Evolutionary conservation across 1,284 basidiomycete genomes (phyloP).

Genomic region (Rhodotorula mucilaginosa): DNA sequence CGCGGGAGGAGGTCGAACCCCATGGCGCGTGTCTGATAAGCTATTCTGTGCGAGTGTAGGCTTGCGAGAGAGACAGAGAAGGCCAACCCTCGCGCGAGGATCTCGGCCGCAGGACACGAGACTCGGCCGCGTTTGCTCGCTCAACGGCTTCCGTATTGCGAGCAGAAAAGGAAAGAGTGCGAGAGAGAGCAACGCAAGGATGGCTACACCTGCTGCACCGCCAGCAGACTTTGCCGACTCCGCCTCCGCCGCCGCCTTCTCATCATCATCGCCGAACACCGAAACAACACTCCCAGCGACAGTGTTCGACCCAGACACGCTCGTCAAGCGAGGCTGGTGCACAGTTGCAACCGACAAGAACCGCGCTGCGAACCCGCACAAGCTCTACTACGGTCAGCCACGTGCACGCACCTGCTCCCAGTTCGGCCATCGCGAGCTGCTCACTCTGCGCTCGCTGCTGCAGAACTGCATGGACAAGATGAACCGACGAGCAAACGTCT

Average conservation of each 20-base stretch:
- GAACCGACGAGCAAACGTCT: conserved; percentile 17
- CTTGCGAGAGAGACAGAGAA: not conserved
- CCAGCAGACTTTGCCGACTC: too few relatives aligned
- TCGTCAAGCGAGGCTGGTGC: conserved; percentile 19
- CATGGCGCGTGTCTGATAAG: not conserved
- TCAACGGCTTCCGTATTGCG: not conserved
- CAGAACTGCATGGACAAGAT: conserved; percentile 40
- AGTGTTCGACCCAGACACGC: conserved; percentile 6
- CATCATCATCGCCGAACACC: too few relatives aligned
- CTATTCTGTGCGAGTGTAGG: not conserved
- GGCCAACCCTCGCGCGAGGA: not conserved
- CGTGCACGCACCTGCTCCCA: not conserved
- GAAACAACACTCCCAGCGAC: not conserved
- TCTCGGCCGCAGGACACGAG: too few relatives aligned
- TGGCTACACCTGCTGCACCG: not conserved
- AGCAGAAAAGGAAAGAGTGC: not conserved
- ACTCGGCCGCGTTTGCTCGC: too few relatives aligned
- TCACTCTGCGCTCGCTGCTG: not conserved
- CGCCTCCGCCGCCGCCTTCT: too few relatives aligned
- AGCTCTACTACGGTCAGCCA: conserved; percentile 39
- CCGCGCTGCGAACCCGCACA: conserved; percentile 12
- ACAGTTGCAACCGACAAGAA: conserved; percentile 8
- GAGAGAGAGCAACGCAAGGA: not conserved
- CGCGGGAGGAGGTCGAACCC: conserved; percentile 40
- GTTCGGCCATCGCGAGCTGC: not conserved